phyloP scores from a whole-genome alignment of 176 grass and related monocot genomes.

The Avena atlantica region DNA sequence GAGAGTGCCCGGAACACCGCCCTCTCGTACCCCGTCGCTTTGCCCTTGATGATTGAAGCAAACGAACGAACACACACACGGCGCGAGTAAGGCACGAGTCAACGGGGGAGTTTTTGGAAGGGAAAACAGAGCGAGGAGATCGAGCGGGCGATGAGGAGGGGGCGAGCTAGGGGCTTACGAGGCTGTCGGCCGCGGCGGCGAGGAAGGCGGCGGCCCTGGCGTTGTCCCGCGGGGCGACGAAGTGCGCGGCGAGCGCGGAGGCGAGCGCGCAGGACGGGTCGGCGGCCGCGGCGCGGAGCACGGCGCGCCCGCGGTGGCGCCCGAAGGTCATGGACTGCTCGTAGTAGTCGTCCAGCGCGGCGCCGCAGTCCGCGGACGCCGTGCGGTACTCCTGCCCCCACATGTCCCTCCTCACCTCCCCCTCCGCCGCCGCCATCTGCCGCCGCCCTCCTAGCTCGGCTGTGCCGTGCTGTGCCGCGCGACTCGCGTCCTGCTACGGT shows the following conservation, averaged over 20 bases:
- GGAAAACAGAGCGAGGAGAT: not conserved
- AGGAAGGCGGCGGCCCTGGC: conserved; percentile 43
- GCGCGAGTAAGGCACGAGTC: not conserved
- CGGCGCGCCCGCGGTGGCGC: conserved; percentile 46
- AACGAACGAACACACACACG: not conserved
- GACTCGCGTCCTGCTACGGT: not conserved
- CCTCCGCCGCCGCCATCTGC: not conserved
- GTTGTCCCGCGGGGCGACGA: conserved; percentile 42
- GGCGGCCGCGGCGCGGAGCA: conserved; percentile 44
- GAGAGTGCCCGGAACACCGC: conserved; percentile 58
- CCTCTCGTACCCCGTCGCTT: conserved; percentile 62
- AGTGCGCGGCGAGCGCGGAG: conserved; percentile 55
- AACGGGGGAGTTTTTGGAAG: not conserved
- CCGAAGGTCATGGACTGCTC: conserved; percentile 50
- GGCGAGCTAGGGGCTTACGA: conserved; percentile 38
- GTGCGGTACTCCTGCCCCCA: conserved; percentile 71
- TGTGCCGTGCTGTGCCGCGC: not conserved
- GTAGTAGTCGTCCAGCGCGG: conserved; percentile 70
- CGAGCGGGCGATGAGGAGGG: not conserved
- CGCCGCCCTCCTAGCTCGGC: not conserved
- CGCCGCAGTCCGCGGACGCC: conserved; percentile 59
- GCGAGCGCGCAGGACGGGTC: conserved; percentile 67
- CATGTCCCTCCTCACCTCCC: conserved; percentile 49
- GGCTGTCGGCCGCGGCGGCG: conserved; percentile 49
- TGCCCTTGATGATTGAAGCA: conserved; percentile 27